phyloP scores from a whole-genome alignment of 2,329 filamentous ascomycete genomes.

The Thielaviopsis musarum region DNA sequence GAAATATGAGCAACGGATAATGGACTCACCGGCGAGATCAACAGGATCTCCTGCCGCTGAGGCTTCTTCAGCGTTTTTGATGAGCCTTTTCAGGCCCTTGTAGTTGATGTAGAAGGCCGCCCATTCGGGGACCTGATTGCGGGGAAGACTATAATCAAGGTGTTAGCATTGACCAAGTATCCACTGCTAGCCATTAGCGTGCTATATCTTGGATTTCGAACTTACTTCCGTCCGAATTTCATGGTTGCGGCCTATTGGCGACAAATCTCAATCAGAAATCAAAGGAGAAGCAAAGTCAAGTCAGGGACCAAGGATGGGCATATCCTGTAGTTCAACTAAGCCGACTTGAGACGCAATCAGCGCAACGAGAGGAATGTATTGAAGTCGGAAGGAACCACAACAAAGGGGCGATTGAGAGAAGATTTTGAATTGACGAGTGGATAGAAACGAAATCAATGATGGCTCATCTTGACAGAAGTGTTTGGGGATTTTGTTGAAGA shows the following conservation, averaged over 20 bases:
- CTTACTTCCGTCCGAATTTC: constrained; percentile 49
- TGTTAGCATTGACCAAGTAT: constrained; percentile 13
- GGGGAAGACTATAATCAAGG: constrained; percentile 39
- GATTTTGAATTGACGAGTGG: not conserved
- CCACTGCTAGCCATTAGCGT: not conserved
- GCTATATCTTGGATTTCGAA: constrained; percentile 6
- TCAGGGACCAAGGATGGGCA: not conserved
- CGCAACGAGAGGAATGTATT: not conserved
- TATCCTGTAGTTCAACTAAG: not conserved
- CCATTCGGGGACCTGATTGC: constrained; percentile 81
- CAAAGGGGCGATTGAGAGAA: not conserved
- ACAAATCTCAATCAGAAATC: not conserved
- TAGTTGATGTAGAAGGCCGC: constrained; percentile 74
- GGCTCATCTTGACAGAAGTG: not conserved
- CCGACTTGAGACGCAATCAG: not conserved
- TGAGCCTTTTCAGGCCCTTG: constrained; percentile 84
- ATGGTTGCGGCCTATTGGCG: constrained; percentile 22
- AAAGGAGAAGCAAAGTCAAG: not conserved
- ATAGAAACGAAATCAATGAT: constrained; percentile 2
- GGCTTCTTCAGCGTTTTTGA: constrained; percentile 59
- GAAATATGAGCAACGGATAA: not conserved
- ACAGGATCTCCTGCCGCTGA: constrained; percentile 53
- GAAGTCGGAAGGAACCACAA: not conserved
- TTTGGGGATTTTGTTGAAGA: not conserved
- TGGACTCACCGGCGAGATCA: constrained; percentile 65